Evolutionary conservation across 192 early-diverging fungal genomes (phyloP).

Genomic region (Backusella morwellensis): DNA sequence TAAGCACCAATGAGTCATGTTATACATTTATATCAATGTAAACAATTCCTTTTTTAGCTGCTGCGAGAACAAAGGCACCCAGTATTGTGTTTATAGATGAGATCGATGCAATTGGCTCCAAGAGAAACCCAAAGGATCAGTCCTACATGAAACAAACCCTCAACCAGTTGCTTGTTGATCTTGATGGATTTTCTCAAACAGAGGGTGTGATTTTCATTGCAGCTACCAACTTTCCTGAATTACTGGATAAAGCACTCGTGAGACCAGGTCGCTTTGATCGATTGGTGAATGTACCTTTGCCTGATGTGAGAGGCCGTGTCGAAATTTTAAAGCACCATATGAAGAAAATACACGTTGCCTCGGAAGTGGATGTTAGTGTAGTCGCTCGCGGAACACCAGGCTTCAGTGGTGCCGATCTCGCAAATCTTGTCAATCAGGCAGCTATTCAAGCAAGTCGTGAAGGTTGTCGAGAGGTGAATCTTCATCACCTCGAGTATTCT

Average conservation of each 20-base stretch:
- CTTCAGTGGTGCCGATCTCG: constrained; percentile 99
- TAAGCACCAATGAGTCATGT: constrained; percentile 12
- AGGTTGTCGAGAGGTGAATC: constrained; percentile 64
- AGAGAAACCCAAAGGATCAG: constrained; percentile 91
- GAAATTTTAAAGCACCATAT: constrained; percentile 92
- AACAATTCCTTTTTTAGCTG: constrained; percentile 38
- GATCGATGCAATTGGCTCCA: constrained; percentile 96
- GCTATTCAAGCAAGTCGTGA: constrained; percentile 93
- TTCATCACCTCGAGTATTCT: constrained; percentile 91
- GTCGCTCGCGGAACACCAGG: constrained; percentile 97
- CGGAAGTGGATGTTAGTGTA: constrained; percentile 73
- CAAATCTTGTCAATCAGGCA: constrained; percentile 96
- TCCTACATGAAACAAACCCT: constrained; percentile 98
- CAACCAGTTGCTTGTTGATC: constrained; percentile 97
- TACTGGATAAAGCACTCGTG: constrained; percentile 94
- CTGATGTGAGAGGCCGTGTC: constrained; percentile 94
- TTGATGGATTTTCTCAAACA: constrained; percentile 96
- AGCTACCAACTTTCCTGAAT: constrained; percentile 97
- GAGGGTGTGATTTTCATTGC: constrained; percentile 99
- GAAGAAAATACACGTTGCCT: constrained; percentile 68
- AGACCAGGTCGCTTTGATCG: constrained; percentile 98
- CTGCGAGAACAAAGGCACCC: constrained; percentile 73
- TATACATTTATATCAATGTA: not conserved
- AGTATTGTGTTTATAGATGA: constrained; percentile 99
- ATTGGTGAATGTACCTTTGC: constrained; percentile 88